phyloP scores from a whole-genome alignment of 1,284 basidiomycete species.

The Sporisorium scitamineum region DNA sequence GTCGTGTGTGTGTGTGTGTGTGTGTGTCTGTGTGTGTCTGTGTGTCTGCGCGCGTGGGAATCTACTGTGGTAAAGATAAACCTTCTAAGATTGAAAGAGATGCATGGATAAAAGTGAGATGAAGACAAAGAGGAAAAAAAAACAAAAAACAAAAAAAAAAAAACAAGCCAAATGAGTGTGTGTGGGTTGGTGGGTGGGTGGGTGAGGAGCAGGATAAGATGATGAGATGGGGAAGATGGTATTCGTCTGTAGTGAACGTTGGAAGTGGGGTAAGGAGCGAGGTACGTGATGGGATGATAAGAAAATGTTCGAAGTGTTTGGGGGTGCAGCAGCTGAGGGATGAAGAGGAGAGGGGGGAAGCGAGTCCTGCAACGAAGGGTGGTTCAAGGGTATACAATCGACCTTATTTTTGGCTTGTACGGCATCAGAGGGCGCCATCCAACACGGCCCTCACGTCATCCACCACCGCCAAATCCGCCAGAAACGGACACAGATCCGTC shows the following conservation, averaged over 20 bases:
- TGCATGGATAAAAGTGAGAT: not conserved
- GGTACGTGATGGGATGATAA: too few relatives aligned
- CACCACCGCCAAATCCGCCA: conserved; percentile 84
- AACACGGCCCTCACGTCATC: conserved; percentile 93
- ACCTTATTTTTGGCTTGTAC: not conserved
- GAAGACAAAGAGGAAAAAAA: not conserved
- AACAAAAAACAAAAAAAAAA: not conserved
- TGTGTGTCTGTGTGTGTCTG: not conserved
- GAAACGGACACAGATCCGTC: conserved; percentile 92
- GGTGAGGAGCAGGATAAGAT: too few relatives aligned
- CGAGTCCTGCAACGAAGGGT: too few relatives aligned
- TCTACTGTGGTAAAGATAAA: too few relatives aligned
- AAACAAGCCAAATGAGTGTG: not conserved
- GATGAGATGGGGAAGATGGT: not conserved
- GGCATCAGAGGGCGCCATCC: conserved; percentile 71
- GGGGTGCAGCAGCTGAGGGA: too few relatives aligned
- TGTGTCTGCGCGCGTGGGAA: too few relatives aligned
- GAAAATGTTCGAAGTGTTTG: not conserved
- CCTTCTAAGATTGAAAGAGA: not conserved
- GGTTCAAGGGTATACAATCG: conserved; percentile 4
- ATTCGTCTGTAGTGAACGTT: not conserved
- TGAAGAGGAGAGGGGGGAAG: too few relatives aligned
- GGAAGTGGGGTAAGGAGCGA: not conserved
- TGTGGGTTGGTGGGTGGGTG: too few relatives aligned
- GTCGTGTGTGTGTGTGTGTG: not conserved